These are phyloP conservation scores for Cercospora berteroae DNA, from an alignment of 2,329 filamentous ascomycete species.

Conservation along the genomic window DNA sequence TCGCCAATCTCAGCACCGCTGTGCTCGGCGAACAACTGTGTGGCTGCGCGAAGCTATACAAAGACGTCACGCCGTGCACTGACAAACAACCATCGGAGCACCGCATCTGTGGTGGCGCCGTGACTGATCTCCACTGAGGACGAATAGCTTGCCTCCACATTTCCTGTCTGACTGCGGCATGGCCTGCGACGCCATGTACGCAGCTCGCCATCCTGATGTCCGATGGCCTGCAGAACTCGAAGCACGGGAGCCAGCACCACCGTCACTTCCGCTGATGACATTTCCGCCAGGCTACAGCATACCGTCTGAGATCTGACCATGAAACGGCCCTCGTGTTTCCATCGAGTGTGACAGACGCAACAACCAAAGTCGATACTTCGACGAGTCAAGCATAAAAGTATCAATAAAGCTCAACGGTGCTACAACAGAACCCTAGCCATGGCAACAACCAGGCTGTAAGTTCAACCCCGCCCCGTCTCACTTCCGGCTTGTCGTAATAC, in stretches of 20 bases:
- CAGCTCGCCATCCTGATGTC: background rate
- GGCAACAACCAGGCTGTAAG: background rate
- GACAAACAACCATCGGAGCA: conserved; percentile 1
- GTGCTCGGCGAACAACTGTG: background rate
- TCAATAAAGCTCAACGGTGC: background rate
- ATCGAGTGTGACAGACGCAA: background rate
- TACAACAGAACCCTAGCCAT: background rate
- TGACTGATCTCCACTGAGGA: background rate
- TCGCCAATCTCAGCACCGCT: background rate
- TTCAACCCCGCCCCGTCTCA: background rate
- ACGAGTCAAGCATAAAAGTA: background rate
- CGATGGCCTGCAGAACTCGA: background rate
- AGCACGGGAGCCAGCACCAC: background rate
- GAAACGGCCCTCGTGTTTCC: background rate
- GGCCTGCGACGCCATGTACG: background rate
- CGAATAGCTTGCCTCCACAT: background rate
- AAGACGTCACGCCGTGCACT: background rate
- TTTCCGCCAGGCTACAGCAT: background rate
- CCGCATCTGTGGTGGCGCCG: background rate
- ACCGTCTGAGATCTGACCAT: background rate
- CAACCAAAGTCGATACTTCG: background rate
- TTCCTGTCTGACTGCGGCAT: background rate
- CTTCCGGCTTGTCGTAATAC: background rate
- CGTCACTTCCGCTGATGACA: background rate
- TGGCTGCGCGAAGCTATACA: background rate